phyloP scores from a whole-genome alignment of 495 filamentous ascomycete species.

The Talaromyces ruber region DNA sequence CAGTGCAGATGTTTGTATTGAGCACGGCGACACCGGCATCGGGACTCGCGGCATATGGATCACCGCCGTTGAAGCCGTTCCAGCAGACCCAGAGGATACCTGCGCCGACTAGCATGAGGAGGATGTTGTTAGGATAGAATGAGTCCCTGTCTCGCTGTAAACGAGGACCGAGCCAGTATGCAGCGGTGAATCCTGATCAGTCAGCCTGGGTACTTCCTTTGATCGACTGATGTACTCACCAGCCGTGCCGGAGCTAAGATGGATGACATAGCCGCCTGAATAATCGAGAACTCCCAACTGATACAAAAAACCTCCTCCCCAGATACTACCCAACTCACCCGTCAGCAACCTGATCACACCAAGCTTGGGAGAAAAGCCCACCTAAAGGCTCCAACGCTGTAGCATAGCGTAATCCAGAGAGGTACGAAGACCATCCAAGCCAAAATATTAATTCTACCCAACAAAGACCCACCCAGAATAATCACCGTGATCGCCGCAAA shows the following conservation, averaged over 20 bases:
- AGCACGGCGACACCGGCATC: conserved; percentile 50
- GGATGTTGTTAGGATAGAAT: conserved; percentile 43
- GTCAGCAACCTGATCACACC: conserved; percentile 13
- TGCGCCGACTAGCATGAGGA: conserved; percentile 41
- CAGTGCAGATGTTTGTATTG: conserved; percentile 48
- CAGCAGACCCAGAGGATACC: conserved; percentile 52
- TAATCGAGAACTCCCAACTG: conserved; percentile 46
- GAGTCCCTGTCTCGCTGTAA: conserved; percentile 39
- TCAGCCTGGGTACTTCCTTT: background rate
- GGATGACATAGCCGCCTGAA: conserved; percentile 53
- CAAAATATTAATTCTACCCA: conserved; percentile 45
- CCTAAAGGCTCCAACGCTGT: conserved; percentile 19
- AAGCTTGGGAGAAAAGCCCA: background rate
- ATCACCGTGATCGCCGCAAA: conserved; percentile 51
- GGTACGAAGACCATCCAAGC: conserved; percentile 53
- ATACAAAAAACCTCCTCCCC: conserved; percentile 48
- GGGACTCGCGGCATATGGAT: conserved; percentile 44
- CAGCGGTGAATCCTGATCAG: conserved; percentile 36
- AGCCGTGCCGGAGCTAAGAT: conserved; percentile 47
- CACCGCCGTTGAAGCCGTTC: conserved; percentile 53
- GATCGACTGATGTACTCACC: conserved; percentile 1
- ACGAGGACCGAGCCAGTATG: conserved; percentile 47
- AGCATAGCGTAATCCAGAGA: conserved; percentile 42
- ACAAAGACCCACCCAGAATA: conserved; percentile 41
- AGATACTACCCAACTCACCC: conserved; percentile 35